Evolutionary conservation across 2,329 filamentous ascomycete genomes (phyloP), one percentile per base, ranked within the genome.

Genomic region (Venturia aucupariae): DNA sequence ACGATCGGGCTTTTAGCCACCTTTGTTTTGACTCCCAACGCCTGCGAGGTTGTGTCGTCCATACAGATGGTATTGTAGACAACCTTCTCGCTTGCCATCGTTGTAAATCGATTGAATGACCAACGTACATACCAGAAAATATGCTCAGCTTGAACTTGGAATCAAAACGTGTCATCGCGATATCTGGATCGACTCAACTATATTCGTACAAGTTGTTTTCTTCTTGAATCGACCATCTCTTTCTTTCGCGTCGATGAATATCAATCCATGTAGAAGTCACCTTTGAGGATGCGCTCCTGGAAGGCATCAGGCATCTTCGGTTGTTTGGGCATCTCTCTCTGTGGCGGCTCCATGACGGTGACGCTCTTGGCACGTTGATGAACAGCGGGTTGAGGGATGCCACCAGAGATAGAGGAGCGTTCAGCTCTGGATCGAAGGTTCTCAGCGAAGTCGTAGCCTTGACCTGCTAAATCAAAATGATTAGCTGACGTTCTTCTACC

Each of bases 261-360:
- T 68, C 81, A 96, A 73, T 97, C 92, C 92, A 97, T 97, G 80
- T 94, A 94, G 72, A 99, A 97, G 73, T 99, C 94, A 57, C 93
- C 94, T 79, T 96, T 94, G 69, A 99, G 83, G 71, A 99, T 97
- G 69, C 95, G 86, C 82, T 99, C 94, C 77, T 97, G 92, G 79
- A 97, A 94, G 67, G 89, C 89, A 78, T 99, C 94, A 38, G 93
- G 92, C 35, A 77, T 75, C 68, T 75, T 77, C 39, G 76, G 72
- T 61, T 76, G 72, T 80, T 93, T 95, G 51, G 80, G 79, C n/a
- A 54, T 54, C 48, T 41, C 38, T 68, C 82, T 77, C 64, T 78
- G 78, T 32, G 84, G 84, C 62, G 80, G 80, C 70, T 86, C 84
- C 81, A 84, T 82, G 67, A 81, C 76, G 30, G 84, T 79, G 65